Evolutionary conservation across 2,329 filamentous ascomycete species (phyloP).

Genomic region (Phaeophleospora eucalypticola): DNA sequence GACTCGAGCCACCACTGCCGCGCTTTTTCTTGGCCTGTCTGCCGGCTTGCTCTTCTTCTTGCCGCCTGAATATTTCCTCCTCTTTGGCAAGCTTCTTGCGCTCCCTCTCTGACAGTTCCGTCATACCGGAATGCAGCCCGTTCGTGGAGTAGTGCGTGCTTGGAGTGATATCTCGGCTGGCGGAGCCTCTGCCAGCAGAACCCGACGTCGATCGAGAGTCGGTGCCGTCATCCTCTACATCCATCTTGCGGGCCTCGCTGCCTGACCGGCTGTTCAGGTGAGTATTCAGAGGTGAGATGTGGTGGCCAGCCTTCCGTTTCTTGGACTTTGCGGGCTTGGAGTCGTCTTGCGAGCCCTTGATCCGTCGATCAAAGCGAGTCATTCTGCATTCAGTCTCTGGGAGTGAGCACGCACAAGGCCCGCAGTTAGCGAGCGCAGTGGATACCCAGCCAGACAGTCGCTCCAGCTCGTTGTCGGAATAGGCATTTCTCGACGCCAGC

Average conservation of each 20-base stretch:
- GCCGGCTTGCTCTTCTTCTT: slow-evolving; percentile 55
- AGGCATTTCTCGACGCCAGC: slow-evolving; percentile 14
- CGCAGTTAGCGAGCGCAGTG: slow-evolving; percentile 69
- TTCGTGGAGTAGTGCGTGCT: slow-evolving; percentile 49
- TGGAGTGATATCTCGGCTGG: slow-evolving; percentile 60
- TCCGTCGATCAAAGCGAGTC: slow-evolving; percentile 33
- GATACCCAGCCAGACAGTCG: slow-evolving; percentile 60
- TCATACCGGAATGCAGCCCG: slow-evolving; percentile 34
- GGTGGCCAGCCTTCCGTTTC: slow-evolving; percentile 45
- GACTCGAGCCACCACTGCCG: slow-evolving; percentile 51
- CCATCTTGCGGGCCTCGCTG: slow-evolving; percentile 52
- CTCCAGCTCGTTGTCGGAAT: slow-evolving; percentile 24
- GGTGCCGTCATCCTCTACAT: slow-evolving; percentile 52
- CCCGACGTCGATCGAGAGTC: slow-evolving; percentile 56
- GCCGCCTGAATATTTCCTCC: slow-evolving; percentile 58
- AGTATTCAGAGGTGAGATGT: slow-evolving; percentile 53
- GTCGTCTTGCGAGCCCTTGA: slow-evolving; percentile 18
- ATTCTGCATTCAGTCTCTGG: slow-evolving; percentile 34
- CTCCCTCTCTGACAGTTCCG: slow-evolving; percentile 59
- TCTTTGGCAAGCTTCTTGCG: slow-evolving; percentile 60
- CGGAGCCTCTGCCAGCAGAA: slow-evolving; percentile 53
- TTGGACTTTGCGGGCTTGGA: slow-evolving; percentile 42
- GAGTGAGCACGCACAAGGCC: slow-evolving; percentile 69
- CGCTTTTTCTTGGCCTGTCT: slow-evolving; percentile 52
- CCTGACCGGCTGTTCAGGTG: slow-evolving; percentile 56